Evolutionary conservation across 1,284 basidiomycete species (phyloP), one percentile per base, ranked within the genome.

Genomic region (Microbotryomycetes sp.): DNA sequence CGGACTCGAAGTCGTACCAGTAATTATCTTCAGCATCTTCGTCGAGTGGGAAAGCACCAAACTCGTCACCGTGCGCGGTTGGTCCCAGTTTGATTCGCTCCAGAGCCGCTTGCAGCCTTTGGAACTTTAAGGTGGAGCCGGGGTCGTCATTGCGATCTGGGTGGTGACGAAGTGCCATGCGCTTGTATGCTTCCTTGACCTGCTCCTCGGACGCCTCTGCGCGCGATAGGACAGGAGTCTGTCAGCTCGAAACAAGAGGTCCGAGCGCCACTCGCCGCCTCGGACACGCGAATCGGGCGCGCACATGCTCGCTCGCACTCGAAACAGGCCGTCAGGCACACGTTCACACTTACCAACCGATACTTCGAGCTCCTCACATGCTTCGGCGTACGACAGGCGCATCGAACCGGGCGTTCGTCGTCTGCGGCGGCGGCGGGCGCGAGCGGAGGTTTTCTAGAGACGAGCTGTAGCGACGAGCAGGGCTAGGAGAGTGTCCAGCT

Each of bases 141-240:
- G 85, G 80, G 52, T 79, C 79, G 0, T 79, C 81, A 68, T 86
- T 86, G 74, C 86, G 87, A 75, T 88, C 86, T 6, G 86, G 86
- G 73, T 88, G 86, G 0, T 82, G 84, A 31, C 78, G 79, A 28
- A 87, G 76, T 9, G 85, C 85, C 9, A 83, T 85, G 78, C 83
- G 82, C 72, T 81, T 86, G 77, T 87, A 88, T 3, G 82, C 78
- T 52, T 75, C 78, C 74, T 83, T 86, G 55, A 87, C 82, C 23
- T 77, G 73, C 35, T 87, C 85, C 50, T 85, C 72, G 16, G 84
- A 77, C 35, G 80, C 76, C 60, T 79, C 84, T 57, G 23, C 16
- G 21, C n/a, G 7, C 26, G 9, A n/a, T n/a, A n/a, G n/a, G n/a
- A n/a, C n/a, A n/a, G n/a, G n/a, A n/a, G n/a, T n/a, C n/a, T n/a